Percentiles rank a stretch among this genome's conserved stretches.
Evolutionary conservation across 495 filamentous ascomycete species (phyloP).

Genomic region (Hypoxylon intermedium): DNA sequence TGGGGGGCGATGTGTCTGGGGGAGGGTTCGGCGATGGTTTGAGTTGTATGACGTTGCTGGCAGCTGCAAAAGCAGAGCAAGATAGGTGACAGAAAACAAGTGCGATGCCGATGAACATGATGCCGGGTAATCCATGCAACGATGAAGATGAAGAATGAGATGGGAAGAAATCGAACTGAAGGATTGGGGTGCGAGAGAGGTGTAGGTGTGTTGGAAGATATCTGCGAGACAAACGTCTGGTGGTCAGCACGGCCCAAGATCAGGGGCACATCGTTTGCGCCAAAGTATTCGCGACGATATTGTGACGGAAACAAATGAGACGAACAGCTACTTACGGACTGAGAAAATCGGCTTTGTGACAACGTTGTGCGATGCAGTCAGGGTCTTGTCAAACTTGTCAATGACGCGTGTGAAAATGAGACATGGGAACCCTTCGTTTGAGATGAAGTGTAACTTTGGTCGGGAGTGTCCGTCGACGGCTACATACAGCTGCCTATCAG

Average conservation of each 20-base stretch:
- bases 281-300: no score
- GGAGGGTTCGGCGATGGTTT: conserved; percentile 16
- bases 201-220: no score
- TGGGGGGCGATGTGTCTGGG: conserved; percentile 4
- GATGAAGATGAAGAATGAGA: neutral
- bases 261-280: no score
- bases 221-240: no score
- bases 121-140: neutral
- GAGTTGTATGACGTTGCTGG: conserved; percentile 8
- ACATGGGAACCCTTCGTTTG: conserved; percentile 6
- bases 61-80: conserved; percentile 2
- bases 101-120: conserved; percentile 4
- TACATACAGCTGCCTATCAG: neutral
- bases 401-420: conserved; percentile 12
- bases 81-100: neutral
- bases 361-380: neutral
- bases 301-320: neutral
- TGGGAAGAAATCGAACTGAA: neutral
- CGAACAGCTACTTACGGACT: neutral
- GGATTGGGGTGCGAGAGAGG: no score
- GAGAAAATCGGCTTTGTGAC: neutral
- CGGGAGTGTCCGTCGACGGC: neutral
- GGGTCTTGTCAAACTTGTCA: neutral
- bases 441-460: conserved; percentile 20
- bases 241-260: no score